Evolutionary conservation across 2,329 filamentous ascomycete genomes (phyloP), one percentile per base, ranked within the genome.

Genomic region (Arthroderma sp.): DNA sequence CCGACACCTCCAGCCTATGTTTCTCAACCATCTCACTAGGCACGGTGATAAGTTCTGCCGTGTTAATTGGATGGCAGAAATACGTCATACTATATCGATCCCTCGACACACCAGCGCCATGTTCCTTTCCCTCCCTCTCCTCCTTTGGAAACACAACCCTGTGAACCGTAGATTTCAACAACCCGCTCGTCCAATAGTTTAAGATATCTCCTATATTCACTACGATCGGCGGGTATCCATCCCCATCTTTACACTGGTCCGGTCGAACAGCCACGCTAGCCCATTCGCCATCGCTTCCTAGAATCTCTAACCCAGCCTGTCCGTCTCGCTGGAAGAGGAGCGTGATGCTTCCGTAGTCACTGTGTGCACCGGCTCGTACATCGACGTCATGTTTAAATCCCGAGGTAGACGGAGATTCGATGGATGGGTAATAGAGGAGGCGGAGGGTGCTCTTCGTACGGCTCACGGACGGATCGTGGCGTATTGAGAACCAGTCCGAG

Each of bases 311-410:
- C 0, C 91, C 91, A 0, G 87, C 81, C 56, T 95, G 87, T 1
- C 83, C 83, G 1, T 77, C 77, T 1, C 88, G 76, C 53, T 91
- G 86, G 70, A 98, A 96, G 7, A 96, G 75, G 0, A 82, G 68
- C 0, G 78, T 82, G 40, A 82, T 58, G 45, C 68, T 74, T 30
- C 77, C 77, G 65, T 94, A 94, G 67, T 95, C 88, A 4, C 83
- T 89, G 63, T 96, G 89, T 0, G 89, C 87, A 46, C 89, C 91
- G 5, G 89, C 89, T 29, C 89, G 81, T 49, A 95, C 77, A 56
- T 89, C 84, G 11, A 69, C 64, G 33, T 65, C 63, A 4, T 71
- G 70, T 38, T 70, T 56, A 54, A 70, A 69, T 42, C 64, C 58
- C 38, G 61, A 56, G 50, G 44, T 68, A 56, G 49, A 56, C 43